Evolutionary conservation across 129 eudicot genomes (phyloP), one percentile per base, ranked within the genome.

Genomic region (Tagetes patula): DNA sequence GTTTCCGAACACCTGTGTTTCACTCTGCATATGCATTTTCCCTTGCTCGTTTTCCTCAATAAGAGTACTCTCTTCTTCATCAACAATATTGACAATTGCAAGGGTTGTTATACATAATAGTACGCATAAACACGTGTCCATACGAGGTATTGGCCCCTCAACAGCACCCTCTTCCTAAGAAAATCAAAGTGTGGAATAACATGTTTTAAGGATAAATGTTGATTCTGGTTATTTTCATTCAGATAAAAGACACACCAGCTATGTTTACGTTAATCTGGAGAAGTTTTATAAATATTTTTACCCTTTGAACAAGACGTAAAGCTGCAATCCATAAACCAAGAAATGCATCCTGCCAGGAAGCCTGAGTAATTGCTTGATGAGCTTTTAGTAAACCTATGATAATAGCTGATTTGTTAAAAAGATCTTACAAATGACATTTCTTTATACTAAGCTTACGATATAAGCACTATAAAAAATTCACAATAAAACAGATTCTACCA

Each of bases 301-400:
- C 99, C 96, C 99, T 86, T 81, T 94, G 96, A 84, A 94, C 93
- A 84, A 94, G 97, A 66, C 99, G 87, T 74, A 94, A 72, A 77
- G 91, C 84, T 72, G 99, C 96, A 81, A 89, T 78, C 96, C 97
- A 94, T 65, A 94, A 78, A 54, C 93, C 96, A 60, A 94, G 93
- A 82, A 94, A 90, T 13, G 99, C 79, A 62, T 90, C 99, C 69
- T 88, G 89, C 99, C 99, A 94, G 12, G 95, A 79, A 70, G 93
- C 87, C 80, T 80, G 84, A 71, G 90, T 84, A 72, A 94, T 70
- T 67, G 99, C 97, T 77, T 83, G 92, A 66, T 90, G 91, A 75
- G 97, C 83, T 78, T 88, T 94, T 43, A 88, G 82, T 71, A 94
- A 69, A 83, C 84, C 99, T 94, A 89, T 53, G 80, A 78, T 39